Evolutionary conservation across 129 eudicot species (phyloP), one percentile per base, ranked within the genome.

Genomic region (Centaurea solstitialis): DNA sequence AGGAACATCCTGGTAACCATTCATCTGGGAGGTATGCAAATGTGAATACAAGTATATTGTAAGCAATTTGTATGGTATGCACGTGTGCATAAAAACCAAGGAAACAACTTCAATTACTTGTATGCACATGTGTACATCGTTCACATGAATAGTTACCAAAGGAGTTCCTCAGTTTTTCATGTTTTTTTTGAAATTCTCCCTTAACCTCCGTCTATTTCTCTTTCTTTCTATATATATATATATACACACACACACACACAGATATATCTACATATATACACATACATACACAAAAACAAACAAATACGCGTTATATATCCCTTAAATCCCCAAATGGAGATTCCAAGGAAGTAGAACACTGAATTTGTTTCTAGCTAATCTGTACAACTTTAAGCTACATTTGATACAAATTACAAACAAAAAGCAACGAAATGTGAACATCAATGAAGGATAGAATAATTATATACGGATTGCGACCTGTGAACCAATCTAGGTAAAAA

Each of bases 261-360:
- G n/a, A n/a, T n/a, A n/a, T n/a, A n/a, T n/a, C n/a, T n/a, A n/a
- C n/a, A n/a, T n/a, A n/a, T n/a, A n/a, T n/a, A n/a, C n/a, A n/a
- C n/a, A n/a, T n/a, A n/a, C n/a, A n/a, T n/a, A n/a, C n/a, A n/a
- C n/a, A n/a, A n/a, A n/a, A n/a, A n/a, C n/a, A n/a, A n/a, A n/a
- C n/a, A n/a, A n/a, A n/a, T 4, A 33, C 37, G 20, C 20, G 62
- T 50, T 57, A n/a, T 57, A 57, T 7, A 17, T n/a, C 65, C 65
- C 12, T 8, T 8, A 41, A 73, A 74, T 11, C 47, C 17, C 33
- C 70, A 5, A 11, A 6, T 2, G 13, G 9, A 75, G 18, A 33
- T 75, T 75, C 17, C 79, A 59, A 57, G 59, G 75, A 72, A 37
- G 75, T 39, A 72, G 59, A 39, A 72, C 39, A 72, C 65, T 57